Evolutionary conservation across 2,329 filamentous ascomycete genomes (phyloP).

Genomic region (Colletotrichum horii): DNA sequence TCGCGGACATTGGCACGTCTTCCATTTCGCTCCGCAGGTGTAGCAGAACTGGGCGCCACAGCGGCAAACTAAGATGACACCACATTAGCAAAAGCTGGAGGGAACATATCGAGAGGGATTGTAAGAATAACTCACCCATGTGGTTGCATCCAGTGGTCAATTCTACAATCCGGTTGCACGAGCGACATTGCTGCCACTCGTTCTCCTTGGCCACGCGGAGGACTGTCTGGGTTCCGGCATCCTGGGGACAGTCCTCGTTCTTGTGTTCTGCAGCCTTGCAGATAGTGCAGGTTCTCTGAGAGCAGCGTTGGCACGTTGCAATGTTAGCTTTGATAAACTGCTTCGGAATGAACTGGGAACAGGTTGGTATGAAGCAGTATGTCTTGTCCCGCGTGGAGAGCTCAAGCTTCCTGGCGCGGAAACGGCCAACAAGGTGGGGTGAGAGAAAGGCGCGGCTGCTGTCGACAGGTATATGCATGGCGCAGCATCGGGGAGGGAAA

Average conservation of each 20-base stretch:
- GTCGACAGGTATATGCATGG: slow-evolving; percentile 41
- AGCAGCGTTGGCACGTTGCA: slow-evolving; percentile 49
- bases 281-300: slow-evolving; percentile 45
- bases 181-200: neutral
- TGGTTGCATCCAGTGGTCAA: neutral
- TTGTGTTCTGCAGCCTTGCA: neutral
- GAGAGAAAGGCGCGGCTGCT: neutral
- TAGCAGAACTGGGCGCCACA: slow-evolving; percentile 58
- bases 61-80: slow-evolving; percentile 41
- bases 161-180: neutral
- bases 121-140: slow-evolving; percentile 52
- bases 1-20: no score
- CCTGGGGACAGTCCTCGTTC: neutral
- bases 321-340: slow-evolving; percentile 31
- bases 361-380: slow-evolving; percentile 53
- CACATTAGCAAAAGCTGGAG: neutral
- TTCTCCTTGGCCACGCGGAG: neutral
- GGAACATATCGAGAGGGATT: neutral
- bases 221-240: neutral
- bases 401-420: slow-evolving; percentile 52
- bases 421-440: slow-evolving; percentile 34
- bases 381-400: slow-evolving; percentile 49
- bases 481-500: slow-evolving; percentile 62
- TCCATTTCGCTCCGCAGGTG: slow-evolving; percentile 47
- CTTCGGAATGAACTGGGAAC: slow-evolving; percentile 51